Evolutionary conservation across 305 asterid genomes (phyloP), one percentile per base, ranked within the genome.

Genomic region (Salvia sclarea): DNA sequence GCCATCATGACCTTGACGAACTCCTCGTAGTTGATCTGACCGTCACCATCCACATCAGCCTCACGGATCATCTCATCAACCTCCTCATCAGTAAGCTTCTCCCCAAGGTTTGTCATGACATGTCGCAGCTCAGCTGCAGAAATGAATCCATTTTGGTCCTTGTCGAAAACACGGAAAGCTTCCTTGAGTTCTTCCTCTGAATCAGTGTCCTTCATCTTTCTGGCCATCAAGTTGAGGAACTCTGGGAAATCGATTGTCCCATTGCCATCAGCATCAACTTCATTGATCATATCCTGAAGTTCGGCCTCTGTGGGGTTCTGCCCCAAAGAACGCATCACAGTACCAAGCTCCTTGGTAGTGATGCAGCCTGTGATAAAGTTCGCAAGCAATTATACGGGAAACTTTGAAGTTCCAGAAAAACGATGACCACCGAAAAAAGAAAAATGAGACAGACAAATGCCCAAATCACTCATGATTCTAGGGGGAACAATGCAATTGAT

Each of bases 1-100:
- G 96, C 97, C 97, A 91, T 91, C 97, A 91, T 91, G 74, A 91
- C 95, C 95, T 83, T 91, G 81, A 91, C 97, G 22, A 91, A 91
- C 86, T 91, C 97, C 76, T 91, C 95, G 31, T 88, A 91, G 86
- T 88, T 91, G 82, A 91, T 91, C 87, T 91, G 97, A 10, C 97
- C 97, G 31, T 89, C 95, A 3, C 96, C 96, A 70, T 89, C 96
- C 73, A 87, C 92, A 20, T 89, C 96, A 52, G 95, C 96, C 80
- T 87, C 96, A 5, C 96, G 96, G 58, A 90, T 88, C 96, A 90
- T 90, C 79, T 90, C 96, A 31, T 90, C 96, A 45, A 90, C 94
- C 88, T 88, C 96, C 68, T 88, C 96, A 6, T 86, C 93, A 0
- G 96, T 87, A 50, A 89, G 95, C 76, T 89, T 89, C 90, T 89